These are phyloP conservation scores for Diatrype stigma DNA, from an alignment of 2,329 filamentous ascomycete species.

Conservation along the genomic window DNA sequence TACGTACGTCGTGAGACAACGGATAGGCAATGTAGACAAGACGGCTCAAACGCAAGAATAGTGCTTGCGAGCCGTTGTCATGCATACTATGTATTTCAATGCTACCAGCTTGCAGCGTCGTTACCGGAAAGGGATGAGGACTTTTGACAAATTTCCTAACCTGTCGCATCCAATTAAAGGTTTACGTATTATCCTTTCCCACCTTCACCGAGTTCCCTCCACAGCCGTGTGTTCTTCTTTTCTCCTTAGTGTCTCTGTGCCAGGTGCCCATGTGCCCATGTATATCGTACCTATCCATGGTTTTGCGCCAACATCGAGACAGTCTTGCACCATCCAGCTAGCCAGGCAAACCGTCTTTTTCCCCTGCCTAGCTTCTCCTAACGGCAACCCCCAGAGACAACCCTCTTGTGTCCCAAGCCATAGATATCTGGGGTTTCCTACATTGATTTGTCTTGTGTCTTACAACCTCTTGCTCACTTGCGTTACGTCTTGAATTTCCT, in stretches of 20 bases:
- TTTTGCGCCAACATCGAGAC: neutral
- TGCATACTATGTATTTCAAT: slow-evolving; percentile 1
- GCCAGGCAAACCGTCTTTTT: neutral
- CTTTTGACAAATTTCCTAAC: neutral
- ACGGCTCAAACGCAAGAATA: neutral
- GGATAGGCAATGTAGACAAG: neutral
- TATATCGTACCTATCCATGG: neutral
- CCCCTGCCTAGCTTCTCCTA: neutral
- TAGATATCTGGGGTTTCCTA: neutral
- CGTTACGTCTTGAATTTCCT: neutral
- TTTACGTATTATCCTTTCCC: neutral
- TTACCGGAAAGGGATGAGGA: neutral
- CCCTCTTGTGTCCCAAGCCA: neutral
- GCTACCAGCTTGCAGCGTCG: neutral
- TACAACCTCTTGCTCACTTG: neutral
- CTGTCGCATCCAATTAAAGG: neutral
- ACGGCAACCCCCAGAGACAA: neutral
- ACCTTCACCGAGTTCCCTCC: neutral
- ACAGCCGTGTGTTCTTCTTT: neutral
- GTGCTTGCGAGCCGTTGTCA: neutral
- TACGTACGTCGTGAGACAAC: neutral
- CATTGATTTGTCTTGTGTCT: neutral
- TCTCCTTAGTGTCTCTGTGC: neutral
- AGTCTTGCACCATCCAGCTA: neutral
- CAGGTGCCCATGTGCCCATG: neutral